Conservation (phyloP, 1,284 basidiomycete species). For the Phylloporus sp. region DNA sequence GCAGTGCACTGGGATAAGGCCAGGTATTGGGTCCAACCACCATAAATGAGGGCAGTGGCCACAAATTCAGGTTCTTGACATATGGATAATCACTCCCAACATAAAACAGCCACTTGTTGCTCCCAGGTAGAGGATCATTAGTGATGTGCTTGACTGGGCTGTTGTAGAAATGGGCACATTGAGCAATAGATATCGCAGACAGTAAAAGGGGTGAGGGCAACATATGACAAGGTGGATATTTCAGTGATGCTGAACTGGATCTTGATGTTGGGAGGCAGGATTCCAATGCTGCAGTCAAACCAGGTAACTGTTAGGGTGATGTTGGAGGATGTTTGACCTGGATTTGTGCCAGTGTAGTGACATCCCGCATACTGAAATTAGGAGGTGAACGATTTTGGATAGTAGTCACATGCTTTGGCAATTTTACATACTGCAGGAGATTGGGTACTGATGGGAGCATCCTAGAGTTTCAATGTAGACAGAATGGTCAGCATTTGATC, state of each 20-base stretch:
- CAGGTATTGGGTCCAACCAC: background rate
- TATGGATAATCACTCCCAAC: slow-evolving; percentile 14
- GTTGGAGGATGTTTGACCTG: background rate
- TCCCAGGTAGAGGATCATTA: background rate
- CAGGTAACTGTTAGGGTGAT: slow-evolving; percentile 11
- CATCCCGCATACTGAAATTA: slow-evolving; percentile 6
- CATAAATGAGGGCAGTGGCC: slow-evolving; percentile 15
- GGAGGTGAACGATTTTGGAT: background rate
- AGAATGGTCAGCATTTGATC: background rate
- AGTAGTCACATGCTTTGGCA: background rate
- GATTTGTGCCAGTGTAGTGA: slow-evolving; percentile 17
- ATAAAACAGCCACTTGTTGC: slow-evolving; percentile 8
- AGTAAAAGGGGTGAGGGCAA: background rate
- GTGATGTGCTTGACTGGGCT: slow-evolving; percentile 11
- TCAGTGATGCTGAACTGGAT: slow-evolving; percentile 8
- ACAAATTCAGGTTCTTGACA: slow-evolving; percentile 6
- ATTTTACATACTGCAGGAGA: slow-evolving; percentile 9
- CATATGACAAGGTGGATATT: slow-evolving; percentile 4
- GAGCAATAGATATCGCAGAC: too few species aligned
- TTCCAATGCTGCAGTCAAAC: slow-evolving; percentile 1
- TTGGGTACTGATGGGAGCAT: background rate
- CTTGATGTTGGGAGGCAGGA: slow-evolving; percentile 12
- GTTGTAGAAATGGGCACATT: background rate
- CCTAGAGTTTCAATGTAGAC: background rate
- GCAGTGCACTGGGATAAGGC: slow-evolving; percentile 5